phyloP scores from a whole-genome alignment of 2,329 filamentous ascomycete genomes.

The Scleromitrula shiraiana region DNA sequence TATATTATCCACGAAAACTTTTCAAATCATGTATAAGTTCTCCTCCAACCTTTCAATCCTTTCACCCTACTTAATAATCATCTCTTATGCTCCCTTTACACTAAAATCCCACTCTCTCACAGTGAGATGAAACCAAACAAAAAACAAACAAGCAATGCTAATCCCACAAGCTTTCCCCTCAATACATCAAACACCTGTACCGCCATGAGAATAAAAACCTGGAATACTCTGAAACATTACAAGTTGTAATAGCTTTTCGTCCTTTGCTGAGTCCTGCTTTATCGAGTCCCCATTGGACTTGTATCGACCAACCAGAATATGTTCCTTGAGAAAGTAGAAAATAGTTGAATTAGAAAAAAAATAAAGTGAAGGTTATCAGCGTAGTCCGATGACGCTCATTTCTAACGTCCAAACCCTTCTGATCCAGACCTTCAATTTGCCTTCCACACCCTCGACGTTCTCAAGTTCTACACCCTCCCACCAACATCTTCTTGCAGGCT shows the following conservation, averaged over 20 bases:
- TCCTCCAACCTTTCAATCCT: background rate
- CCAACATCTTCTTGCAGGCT: constrained; percentile 93
- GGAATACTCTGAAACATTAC: background rate
- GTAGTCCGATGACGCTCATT: constrained; percentile 89
- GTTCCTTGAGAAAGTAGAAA: constrained; percentile 4
- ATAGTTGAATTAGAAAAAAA: constrained; percentile 9
- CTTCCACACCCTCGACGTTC: constrained; percentile 81
- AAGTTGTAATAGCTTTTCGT: constrained; percentile 1
- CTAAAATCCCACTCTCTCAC: background rate
- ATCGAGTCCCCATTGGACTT: background rate
- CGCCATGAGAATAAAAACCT: constrained; percentile 2
- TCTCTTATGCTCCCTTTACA: background rate
- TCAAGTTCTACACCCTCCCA: constrained; percentile 96
- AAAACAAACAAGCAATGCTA: constrained; percentile 5
- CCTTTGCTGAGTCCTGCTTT: background rate
- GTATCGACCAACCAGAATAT: constrained; percentile 5
- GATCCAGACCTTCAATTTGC: constrained; percentile 96
- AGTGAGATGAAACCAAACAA: background rate
- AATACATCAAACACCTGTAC: constrained; percentile 7
- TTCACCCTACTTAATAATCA: background rate
- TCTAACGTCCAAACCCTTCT: constrained; percentile 96
- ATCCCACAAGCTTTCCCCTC: constrained; percentile 1
- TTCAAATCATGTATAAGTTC: constrained; percentile 4
- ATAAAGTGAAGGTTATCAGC: constrained; percentile 28
- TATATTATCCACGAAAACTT: constrained; percentile 5